Evolutionary conservation across 768 basidiomycete species (phyloP).

Genomic region (Macrolepiota dolichaula): DNA sequence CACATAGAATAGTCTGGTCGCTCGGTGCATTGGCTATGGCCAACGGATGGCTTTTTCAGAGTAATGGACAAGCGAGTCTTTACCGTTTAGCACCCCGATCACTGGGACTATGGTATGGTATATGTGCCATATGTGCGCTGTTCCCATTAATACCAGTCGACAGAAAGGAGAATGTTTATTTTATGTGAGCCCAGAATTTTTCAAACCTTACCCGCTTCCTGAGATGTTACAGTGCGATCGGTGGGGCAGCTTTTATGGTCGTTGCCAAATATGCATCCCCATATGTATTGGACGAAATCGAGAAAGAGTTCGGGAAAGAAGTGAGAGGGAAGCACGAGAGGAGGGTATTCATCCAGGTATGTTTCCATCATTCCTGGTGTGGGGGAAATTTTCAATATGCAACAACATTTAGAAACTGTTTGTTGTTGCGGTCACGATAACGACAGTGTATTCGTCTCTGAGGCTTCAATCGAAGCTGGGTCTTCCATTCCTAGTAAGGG

Average conservation of each 20-base stretch:
- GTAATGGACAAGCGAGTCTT: neutral
- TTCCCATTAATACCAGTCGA: constrained; percentile 76
- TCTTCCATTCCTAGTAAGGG: constrained; percentile 57
- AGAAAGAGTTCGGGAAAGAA: neutral
- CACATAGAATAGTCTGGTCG: constrained; percentile 69
- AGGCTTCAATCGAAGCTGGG: constrained; percentile 67
- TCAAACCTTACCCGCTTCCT: neutral
- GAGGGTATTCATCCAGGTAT: constrained; percentile 26
- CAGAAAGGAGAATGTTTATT: constrained; percentile 55
- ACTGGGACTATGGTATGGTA: constrained; percentile 39
- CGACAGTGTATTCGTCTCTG: constrained; percentile 56
- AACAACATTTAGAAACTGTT: constrained; percentile 36
- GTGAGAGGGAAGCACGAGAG: neutral
- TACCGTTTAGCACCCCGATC: constrained; percentile 17
- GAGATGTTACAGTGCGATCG: constrained; percentile 33
- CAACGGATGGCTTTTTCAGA: constrained; percentile 55
- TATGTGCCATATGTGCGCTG: constrained; percentile 48
- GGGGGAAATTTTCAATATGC: neutral
- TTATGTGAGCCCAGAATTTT: constrained; percentile 47
- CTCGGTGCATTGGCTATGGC: constrained; percentile 60
- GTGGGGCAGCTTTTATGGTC: constrained; percentile 43
- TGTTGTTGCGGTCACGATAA: constrained; percentile 41
- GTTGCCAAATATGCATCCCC: constrained; percentile 23
- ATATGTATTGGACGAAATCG: constrained; percentile 7
- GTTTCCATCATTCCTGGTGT: neutral